Evolutionary conservation across 2,329 filamentous ascomycete species (phyloP), one percentile per base, ranked within the genome.

Genomic region (Sporothrix dimorphospora): DNA sequence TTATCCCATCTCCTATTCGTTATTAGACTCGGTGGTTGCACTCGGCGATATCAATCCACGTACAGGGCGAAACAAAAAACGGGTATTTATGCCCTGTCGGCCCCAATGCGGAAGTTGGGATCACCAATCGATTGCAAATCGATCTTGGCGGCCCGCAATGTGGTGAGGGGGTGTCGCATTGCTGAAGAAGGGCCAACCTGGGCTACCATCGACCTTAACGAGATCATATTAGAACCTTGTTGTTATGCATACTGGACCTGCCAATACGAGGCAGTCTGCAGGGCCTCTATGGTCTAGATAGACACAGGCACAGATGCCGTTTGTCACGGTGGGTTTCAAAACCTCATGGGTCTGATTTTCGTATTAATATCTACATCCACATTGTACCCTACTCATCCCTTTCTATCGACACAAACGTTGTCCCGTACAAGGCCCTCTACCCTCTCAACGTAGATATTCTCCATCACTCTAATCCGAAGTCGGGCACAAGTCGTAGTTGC

Each of bases 401-500:
- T 34, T 34, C 30, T 6, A 34, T 34, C 30, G 30, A 34, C 30
- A 34, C 30, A 3, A 34, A 34, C 30, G 30, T 8, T 47, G 45
- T 19, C 45, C 45, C 4, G 45, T 11, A 53, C 49, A 27, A 4
- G n/a, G 21, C 49, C 30, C 30, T 34, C 30, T 3, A 34, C 30
- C 30, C 30, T 34, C 30, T 6, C 30, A 34, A 34, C 30, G 30
- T 34, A 34, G 30, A 34, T 34, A 34, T 34, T 34, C 30, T 38
- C 19, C 9, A 42, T 21, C 16, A 6, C 19, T 30, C 12, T 79
- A 82, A 66, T 81, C 81, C 0, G 76, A 0, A 3, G 76, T 67
- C 0, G 85, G 85, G 74, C 85, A 87, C 51, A 81, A 78, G 75
- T 87, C 85, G 63, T 84, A 85, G 75, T 84, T 81, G 1, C 84